Percentiles rank a stretch among this genome's conserved stretches.
phyloP scores from a whole-genome alignment of 345 rosid species.

The Euphorbia pulcherrima region DNA sequence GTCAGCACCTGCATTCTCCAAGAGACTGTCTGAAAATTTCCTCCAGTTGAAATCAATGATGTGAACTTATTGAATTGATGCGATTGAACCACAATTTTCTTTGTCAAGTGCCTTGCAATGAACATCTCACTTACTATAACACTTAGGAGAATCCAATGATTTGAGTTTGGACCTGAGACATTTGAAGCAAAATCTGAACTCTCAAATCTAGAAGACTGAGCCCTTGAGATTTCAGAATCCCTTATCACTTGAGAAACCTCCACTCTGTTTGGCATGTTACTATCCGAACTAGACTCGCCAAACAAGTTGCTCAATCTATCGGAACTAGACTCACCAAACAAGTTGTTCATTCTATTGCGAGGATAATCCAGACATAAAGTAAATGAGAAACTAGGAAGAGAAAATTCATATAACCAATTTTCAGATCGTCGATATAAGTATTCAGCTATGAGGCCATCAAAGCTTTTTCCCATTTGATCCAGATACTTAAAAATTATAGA shows the following conservation, averaged over 20 bases:
- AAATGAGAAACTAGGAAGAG: constrained; percentile 53
- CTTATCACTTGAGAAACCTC: constrained; percentile 28
- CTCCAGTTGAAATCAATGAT: constrained; percentile 53
- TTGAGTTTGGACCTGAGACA: constrained; percentile 27
- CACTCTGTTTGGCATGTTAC: constrained; percentile 14
- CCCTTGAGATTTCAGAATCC: constrained; percentile 35
- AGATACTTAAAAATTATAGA: constrained; percentile 45
- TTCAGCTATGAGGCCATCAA: constrained; percentile 38
- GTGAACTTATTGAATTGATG: constrained; percentile 54
- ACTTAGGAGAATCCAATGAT: constrained; percentile 45
- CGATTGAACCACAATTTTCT: constrained; percentile 41
- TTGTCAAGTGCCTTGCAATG: constrained; percentile 48
- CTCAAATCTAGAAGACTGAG: constrained; percentile 35
- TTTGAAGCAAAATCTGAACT: constrained; percentile 39
- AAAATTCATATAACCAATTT: constrained; percentile 53
- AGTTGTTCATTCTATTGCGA: constrained; percentile 26
- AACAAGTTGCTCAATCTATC: constrained; percentile 26
- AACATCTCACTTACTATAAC: constrained; percentile 45
- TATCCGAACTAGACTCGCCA: constrained; percentile 26
- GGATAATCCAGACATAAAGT: constrained; percentile 42
- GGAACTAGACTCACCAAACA: constrained; percentile 27
- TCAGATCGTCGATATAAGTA: constrained; percentile 40
- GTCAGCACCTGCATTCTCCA: constrained; percentile 59
- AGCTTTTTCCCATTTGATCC: constrained; percentile 40
- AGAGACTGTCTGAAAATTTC: constrained; percentile 45